Evolutionary conservation across 2,329 filamentous ascomycete species (phyloP).

Genomic region (Hortaea werneckii): DNA sequence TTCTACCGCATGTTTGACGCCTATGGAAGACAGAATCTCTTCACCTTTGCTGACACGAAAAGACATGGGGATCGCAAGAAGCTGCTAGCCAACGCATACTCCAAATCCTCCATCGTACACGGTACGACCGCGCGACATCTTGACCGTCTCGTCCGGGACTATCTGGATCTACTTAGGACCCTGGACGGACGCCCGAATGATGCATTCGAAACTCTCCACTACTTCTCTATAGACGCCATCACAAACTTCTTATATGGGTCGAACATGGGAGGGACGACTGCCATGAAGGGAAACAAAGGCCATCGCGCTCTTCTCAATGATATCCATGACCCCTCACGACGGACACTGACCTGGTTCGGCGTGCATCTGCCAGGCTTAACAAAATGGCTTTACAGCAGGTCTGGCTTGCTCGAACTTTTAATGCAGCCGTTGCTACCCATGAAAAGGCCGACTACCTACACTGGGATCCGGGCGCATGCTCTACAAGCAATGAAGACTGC

Average conservation of each 20-base stretch:
- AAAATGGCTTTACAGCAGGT: slow-evolving; percentile 39
- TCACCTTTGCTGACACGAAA: slow-evolving; percentile 37
- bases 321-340: slow-evolving; percentile 38
- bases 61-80: slow-evolving; percentile 44
- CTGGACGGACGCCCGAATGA: slow-evolving; percentile 29
- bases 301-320: slow-evolving; percentile 27
- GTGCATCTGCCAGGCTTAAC: slow-evolving; percentile 38
- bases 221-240: slow-evolving; percentile 44
- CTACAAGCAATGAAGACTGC: slow-evolving; percentile 19
- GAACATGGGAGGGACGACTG: slow-evolving; percentile 33
- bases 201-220: slow-evolving; percentile 42
- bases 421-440: slow-evolving; percentile 38
- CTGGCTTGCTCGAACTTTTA: slow-evolving; percentile 28
- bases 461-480: slow-evolving; percentile 39
- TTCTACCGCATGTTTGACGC: slow-evolving; percentile 38
- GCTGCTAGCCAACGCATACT: slow-evolving; percentile 42
- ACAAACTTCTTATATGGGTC: slow-evolving; percentile 42
- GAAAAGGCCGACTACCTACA: slow-evolving; percentile 42
- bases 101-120: slow-evolving; percentile 38
- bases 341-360: slow-evolving; percentile 41
- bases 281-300: slow-evolving; percentile 28
- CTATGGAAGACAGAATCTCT: slow-evolving; percentile 40
- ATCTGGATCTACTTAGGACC: neutral
- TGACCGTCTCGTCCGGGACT: neutral
- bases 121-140: slow-evolving; percentile 25